phyloP scores from a whole-genome alignment of 1,139 yeast genomes.

The Lodderomyces margitis region DNA sequence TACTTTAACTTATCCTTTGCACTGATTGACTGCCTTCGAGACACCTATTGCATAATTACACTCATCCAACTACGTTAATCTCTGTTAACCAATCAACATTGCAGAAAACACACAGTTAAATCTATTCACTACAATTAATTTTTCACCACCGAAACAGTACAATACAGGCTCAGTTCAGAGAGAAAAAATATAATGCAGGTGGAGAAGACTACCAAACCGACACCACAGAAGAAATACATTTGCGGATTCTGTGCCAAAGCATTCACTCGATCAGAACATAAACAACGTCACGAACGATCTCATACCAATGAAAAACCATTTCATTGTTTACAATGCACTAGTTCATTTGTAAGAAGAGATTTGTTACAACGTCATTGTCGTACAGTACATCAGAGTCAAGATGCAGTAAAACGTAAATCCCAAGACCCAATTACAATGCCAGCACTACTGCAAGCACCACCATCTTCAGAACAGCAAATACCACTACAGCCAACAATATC shows the following conservation, averaged over 20 bases:
- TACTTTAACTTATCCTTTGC: too few species aligned
- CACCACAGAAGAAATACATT: slow-evolving; percentile 60
- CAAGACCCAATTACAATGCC: not conserved
- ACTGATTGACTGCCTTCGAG: too few species aligned
- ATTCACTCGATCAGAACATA: slow-evolving; percentile 78
- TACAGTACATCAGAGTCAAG: slow-evolving; percentile 58
- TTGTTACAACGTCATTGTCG: slow-evolving; percentile 73
- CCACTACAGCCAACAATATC: not conserved
- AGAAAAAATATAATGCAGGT: not conserved
- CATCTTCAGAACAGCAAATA: not conserved
- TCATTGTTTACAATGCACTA: slow-evolving; percentile 67
- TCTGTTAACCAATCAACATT: too few species aligned
- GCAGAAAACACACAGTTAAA: too few species aligned
- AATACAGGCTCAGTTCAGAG: not conserved
- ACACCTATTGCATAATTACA: too few species aligned
- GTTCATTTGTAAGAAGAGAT: slow-evolving; percentile 76
- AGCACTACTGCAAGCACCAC: not conserved
- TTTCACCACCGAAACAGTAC: too few species aligned
- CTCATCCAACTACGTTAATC: too few species aligned
- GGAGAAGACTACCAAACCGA: slow-evolving; percentile 23
- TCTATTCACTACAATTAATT: too few species aligned
- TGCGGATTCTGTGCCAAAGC: slow-evolving; percentile 83
- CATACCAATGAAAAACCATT: slow-evolving; percentile 84
- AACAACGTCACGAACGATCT: slow-evolving; percentile 78
- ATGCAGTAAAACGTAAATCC: not conserved